These are phyloP conservation scores for Pichia sorboxylosa DNA, from an alignment of 1,139 yeast genomes.

Conservation along the genomic window DNA sequence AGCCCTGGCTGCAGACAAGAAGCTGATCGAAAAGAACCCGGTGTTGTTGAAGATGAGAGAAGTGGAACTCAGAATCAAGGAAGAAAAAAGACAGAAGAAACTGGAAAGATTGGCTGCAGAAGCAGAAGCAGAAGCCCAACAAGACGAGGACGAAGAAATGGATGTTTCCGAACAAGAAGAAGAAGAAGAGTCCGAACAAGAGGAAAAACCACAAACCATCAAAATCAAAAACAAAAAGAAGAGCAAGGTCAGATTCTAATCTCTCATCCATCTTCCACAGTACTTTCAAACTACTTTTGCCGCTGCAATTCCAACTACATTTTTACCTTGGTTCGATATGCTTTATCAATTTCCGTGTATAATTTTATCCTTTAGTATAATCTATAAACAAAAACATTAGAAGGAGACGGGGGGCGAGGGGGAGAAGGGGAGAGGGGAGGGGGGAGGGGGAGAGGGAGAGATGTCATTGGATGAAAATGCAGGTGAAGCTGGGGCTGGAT, in stretches of 20 bases:
- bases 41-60: slow-evolving; percentile 86
- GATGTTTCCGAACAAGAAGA: slow-evolving; percentile 28
- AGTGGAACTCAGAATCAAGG: slow-evolving; percentile 75
- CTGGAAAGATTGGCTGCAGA: slow-evolving; percentile 29
- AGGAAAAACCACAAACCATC: slow-evolving; percentile 59
- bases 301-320: too few species aligned
- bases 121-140: slow-evolving; percentile 22
- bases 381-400: too few species aligned
- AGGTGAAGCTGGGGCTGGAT: too few species aligned
- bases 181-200: slow-evolving; percentile 35
- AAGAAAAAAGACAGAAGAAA: slow-evolving; percentile 53
- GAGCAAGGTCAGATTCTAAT: slow-evolving; percentile 22
- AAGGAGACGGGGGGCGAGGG: too few species aligned
- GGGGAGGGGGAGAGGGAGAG: too few species aligned
- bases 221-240: slow-evolving; percentile 57
- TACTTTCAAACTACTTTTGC: too few species aligned
- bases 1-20: slow-evolving; percentile 75
- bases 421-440: too few species aligned
- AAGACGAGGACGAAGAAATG: slow-evolving; percentile 27
- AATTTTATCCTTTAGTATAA: too few species aligned
- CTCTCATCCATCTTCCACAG: background rate
- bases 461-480: too few species aligned
- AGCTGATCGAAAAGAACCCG: slow-evolving; percentile 79
- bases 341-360: too few species aligned
- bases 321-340: too few species aligned